phyloP scores from a whole-genome alignment of 2,329 filamentous ascomycete species.

The Pseudofabraea citricarpa region DNA sequence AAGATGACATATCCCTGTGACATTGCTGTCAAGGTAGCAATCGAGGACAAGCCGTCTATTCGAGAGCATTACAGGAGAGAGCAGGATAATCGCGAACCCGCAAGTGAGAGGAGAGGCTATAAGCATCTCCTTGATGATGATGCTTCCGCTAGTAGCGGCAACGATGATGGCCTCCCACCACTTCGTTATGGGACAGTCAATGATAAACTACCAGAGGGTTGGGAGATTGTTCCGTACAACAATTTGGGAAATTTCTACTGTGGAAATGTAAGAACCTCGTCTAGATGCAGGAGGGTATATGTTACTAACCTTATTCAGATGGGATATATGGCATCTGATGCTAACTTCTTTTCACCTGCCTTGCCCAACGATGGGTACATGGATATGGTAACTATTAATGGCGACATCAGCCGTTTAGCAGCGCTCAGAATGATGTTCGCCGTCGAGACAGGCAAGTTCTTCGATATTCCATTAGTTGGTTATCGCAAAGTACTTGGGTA shows the following conservation, averaged over 20 bases:
- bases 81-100: conserved; percentile 25
- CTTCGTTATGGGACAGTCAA: conserved; percentile 76
- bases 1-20: conserved; percentile 85
- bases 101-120: conserved; percentile 23
- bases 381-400: conserved; percentile 78
- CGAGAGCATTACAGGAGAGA: conserved; percentile 64
- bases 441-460: conserved; percentile 70
- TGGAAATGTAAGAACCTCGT: conserved; percentile 61
- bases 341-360: conserved; percentile 82
- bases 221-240: conserved; percentile 69
- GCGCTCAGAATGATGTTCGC: conserved; percentile 66
- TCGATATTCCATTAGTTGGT: conserved; percentile 71
- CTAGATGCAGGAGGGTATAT: too few species aligned
- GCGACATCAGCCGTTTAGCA: conserved; percentile 62
- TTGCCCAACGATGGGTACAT: conserved; percentile 79
- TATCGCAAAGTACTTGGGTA: conserved; percentile 88
- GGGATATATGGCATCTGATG: conserved; percentile 82
- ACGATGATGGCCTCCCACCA: conserved; percentile 56
- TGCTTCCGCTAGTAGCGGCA: conserved; percentile 23
- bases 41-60: conserved; percentile 69
- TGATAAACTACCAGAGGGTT: conserved; percentile 71
- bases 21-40: conserved; percentile 77
- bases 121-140: conserved; percentile 27
- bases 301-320: too few species aligned
- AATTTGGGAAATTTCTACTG: conserved; percentile 89